Conservation (phyloP, 139 green algal species). For the Mychonastes homosphaera region DNA sequence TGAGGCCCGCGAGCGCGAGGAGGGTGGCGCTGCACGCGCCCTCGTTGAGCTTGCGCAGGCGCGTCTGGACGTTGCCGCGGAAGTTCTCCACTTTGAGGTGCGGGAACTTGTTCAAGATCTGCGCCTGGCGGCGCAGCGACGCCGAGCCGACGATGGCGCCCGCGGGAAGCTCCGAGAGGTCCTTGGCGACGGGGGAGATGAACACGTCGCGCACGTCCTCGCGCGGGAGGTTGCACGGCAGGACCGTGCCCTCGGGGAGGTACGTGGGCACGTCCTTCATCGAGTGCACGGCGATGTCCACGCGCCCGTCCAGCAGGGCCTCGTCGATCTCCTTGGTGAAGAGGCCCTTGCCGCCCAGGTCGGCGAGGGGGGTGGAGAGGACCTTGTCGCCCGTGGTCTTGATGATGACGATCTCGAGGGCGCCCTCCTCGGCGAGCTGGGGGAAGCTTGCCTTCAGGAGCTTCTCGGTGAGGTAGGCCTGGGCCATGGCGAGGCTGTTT, state of each 20-base stretch:
- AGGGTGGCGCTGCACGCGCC: constrained; percentile 82
- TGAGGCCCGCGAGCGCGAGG: constrained; percentile 90
- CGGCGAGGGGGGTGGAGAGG: constrained; percentile 89
- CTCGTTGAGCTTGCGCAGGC: constrained; percentile 92
- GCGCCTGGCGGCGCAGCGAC: constrained; percentile 81
- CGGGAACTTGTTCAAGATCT: constrained; percentile 93
- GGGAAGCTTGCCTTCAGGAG: constrained; percentile 78
- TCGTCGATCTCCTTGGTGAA: constrained; percentile 99
- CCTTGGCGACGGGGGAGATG: constrained; percentile 70
- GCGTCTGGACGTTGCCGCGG: constrained; percentile 89
- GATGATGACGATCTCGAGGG: constrained; percentile 98
- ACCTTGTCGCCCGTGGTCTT: constrained; percentile 99
- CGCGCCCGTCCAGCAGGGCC: constrained; percentile 79
- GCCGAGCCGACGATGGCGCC: constrained; percentile 83
- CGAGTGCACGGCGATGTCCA: constrained; percentile 99
- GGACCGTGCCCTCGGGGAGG: constrained; percentile 82
- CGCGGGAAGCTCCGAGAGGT: constrained; percentile 78
- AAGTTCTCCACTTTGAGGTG: constrained; percentile 54
- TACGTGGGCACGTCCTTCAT: constrained; percentile 99
- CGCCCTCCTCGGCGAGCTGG: constrained; percentile 82
- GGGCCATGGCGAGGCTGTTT: constrained; percentile 92
- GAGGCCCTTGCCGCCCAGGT: constrained; percentile 98
- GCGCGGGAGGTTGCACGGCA: constrained; percentile 95
- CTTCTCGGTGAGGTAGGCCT: constrained; percentile 95
- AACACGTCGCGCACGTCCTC: constrained; percentile 98